Evolutionary conservation across 768 basidiomycete species (phyloP).

Genomic region (Austroboletus eburneus): DNA sequence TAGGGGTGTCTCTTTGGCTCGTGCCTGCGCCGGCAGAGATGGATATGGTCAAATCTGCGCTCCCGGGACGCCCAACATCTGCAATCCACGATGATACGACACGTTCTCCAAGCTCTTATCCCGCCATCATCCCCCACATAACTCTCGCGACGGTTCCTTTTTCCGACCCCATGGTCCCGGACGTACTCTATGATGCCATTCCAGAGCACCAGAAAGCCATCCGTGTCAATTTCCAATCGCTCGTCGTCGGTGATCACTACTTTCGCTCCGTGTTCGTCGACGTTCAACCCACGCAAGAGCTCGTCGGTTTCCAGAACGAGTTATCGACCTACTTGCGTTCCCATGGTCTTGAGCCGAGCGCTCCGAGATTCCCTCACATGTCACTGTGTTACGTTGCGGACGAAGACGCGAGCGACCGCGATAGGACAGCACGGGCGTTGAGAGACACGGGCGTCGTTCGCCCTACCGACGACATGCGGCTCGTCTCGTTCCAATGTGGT

Average conservation of each 20-base stretch:
- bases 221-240: conserved; percentile 44
- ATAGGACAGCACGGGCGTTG: conserved; percentile 43
- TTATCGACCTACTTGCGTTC: conserved; percentile 37
- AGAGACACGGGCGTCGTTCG: conserved; percentile 32
- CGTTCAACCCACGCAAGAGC: conserved; percentile 41
- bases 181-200: conserved; percentile 37
- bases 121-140: conserved; percentile 63
- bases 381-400: conserved; percentile 73
- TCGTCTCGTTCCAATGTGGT: conserved; percentile 24
- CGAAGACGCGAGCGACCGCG: conserved; percentile 54
- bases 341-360: conserved; percentile 38
- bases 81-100: not conserved
- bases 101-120: conserved; percentile 45
- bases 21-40: conserved; percentile 50
- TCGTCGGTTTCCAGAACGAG: conserved; percentile 45
- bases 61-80: conserved; percentile 36
- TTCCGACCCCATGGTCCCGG: not conserved
- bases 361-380: conserved; percentile 66
- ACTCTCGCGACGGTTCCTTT: conserved; percentile 52
- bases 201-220: conserved; percentile 34
- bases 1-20: conserved; percentile 68
- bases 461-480: conserved; percentile 23
- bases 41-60: conserved; percentile 41
- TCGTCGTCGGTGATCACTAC: conserved; percentile 59
- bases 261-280: conserved; percentile 68